phyloP scores from a whole-genome alignment of 1,284 basidiomycete genomes.

The Blastosporella zonata region DNA sequence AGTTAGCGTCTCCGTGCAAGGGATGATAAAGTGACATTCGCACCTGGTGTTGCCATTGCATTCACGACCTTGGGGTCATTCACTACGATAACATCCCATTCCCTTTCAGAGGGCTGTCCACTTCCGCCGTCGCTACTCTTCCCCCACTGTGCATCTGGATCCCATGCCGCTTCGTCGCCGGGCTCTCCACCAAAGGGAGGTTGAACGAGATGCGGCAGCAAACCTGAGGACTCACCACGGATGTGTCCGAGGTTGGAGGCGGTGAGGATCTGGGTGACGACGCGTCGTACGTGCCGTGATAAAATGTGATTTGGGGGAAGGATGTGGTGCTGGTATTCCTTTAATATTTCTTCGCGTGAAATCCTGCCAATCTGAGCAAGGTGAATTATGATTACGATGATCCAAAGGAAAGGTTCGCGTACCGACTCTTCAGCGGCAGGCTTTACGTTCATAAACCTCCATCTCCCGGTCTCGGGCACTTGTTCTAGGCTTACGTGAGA shows the following conservation, averaged over 20 bases:
- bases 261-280: slow-evolving; percentile 73
- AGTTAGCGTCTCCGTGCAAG: neutral
- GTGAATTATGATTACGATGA: neutral
- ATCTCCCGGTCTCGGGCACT: slow-evolving; percentile 80
- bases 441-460: slow-evolving; percentile 80
- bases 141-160: slow-evolving; percentile 30
- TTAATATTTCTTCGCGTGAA: slow-evolving; percentile 48
- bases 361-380: slow-evolving; percentile 39
- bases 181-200: neutral
- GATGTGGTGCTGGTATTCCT: slow-evolving; percentile 55
- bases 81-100: slow-evolving; percentile 83
- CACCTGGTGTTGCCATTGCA: slow-evolving; percentile 78
- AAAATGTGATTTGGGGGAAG: slow-evolving; percentile 71
- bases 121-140: slow-evolving; percentile 19
- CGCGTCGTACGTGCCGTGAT: slow-evolving; percentile 61
- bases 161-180: slow-evolving; percentile 33
- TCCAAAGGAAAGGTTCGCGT: slow-evolving; percentile 14
- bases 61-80: slow-evolving; percentile 74
- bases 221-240: slow-evolving; percentile 30
- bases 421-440: slow-evolving; percentile 55
- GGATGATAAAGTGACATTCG: slow-evolving; percentile 17
- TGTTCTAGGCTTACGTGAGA: slow-evolving; percentile 60
- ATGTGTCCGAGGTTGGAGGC: slow-evolving; percentile 70
- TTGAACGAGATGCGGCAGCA: neutral
- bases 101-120: slow-evolving; percentile 28